Conservation (phyloP, 1,284 basidiomycete species). For the Moesziomyces sp. region DNA sequence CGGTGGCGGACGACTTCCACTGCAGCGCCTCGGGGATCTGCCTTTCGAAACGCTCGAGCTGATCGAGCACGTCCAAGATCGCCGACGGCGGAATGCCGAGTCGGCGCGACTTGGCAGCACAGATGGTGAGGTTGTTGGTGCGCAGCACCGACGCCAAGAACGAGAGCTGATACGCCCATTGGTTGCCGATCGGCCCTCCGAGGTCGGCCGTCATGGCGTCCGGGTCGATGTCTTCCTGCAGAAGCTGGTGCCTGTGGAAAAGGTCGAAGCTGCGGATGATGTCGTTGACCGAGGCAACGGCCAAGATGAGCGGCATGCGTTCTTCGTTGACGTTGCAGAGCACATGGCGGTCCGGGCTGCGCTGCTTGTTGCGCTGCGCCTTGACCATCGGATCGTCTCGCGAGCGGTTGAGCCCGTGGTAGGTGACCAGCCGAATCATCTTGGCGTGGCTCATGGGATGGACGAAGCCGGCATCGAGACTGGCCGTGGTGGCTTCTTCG, state of each 20-base stretch:
- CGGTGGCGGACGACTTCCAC: constrained; percentile 9
- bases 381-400: constrained; percentile 31
- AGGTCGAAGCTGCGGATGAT: constrained; percentile 36
- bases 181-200: constrained; percentile 20
- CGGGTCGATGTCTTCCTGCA: constrained; percentile 45
- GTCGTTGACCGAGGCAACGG: constrained; percentile 31
- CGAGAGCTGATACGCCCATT: constrained; percentile 39
- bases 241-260: constrained; percentile 31
- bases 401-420: constrained; percentile 48
- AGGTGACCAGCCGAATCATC: constrained; percentile 29
- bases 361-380: constrained; percentile 19
- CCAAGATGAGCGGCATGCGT: constrained; percentile 36
- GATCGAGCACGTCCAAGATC: constrained; percentile 33
- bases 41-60: constrained; percentile 32
- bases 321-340: constrained; percentile 32
- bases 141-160: constrained; percentile 36
- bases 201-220: constrained; percentile 30
- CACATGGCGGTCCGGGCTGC: constrained; percentile 4
- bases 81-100: constrained; percentile 34
- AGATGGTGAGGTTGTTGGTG: constrained; percentile 29
- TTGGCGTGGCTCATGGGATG: constrained; percentile 43
- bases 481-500: constrained; percentile 26
- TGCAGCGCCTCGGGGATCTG: constrained; percentile 34
- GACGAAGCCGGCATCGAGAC: constrained; percentile 32
- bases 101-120: constrained; percentile 29